Percentiles rank a stretch among this genome's conserved stretches.
These are phyloP conservation scores for Leishmania turanica DNA, from an alignment of 208 protist genomes.

Conservation along the genomic window DNA sequence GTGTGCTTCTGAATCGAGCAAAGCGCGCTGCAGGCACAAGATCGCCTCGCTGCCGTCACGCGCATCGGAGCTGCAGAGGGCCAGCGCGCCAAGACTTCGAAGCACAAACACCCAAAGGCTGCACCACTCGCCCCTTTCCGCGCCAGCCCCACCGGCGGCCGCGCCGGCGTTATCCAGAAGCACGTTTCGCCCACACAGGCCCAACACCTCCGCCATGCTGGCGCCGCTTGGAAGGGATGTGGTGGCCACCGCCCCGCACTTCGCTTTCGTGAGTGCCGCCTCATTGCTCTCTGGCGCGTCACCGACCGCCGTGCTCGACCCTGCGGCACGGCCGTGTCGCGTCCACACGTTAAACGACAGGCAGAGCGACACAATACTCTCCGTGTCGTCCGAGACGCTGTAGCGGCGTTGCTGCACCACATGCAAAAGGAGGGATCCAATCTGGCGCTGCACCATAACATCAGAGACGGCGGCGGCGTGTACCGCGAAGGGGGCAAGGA, in stretches of 20 bases:
- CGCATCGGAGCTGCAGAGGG: conserved; percentile 37
- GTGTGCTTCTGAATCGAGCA: conserved; percentile 54
- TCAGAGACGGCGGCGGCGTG: conserved; percentile 25
- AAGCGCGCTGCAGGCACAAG: conserved; percentile 60
- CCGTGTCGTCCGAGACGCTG: conserved; percentile 27
- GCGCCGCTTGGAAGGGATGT: conserved; percentile 8
- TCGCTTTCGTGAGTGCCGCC: not conserved
- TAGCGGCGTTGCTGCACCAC: conserved; percentile 23
- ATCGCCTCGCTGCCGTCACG: conserved; percentile 53
- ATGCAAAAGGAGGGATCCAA: conserved; percentile 16
- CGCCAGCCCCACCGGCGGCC: not conserved
- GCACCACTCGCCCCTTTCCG: conserved; percentile 18
- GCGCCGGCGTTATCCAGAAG: conserved; percentile 9
- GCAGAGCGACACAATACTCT: conserved; percentile 37
- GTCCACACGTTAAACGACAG: conserved; percentile 25
- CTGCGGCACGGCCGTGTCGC: conserved; percentile 4
- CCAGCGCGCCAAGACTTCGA: conserved; percentile 46
- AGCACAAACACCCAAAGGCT: conserved; percentile 56
- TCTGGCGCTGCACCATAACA: conserved; percentile 19
- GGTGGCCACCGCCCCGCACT: not conserved
- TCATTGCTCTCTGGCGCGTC: not conserved
- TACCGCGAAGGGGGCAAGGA: conserved; percentile 26
- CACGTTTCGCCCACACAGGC: conserved; percentile 36
- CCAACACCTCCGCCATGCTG: conserved; percentile 27
- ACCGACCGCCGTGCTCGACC: not conserved